Conservation (phyloP, 495 filamentous ascomycete genomes). For the Penicillium nucicola region DNA sequence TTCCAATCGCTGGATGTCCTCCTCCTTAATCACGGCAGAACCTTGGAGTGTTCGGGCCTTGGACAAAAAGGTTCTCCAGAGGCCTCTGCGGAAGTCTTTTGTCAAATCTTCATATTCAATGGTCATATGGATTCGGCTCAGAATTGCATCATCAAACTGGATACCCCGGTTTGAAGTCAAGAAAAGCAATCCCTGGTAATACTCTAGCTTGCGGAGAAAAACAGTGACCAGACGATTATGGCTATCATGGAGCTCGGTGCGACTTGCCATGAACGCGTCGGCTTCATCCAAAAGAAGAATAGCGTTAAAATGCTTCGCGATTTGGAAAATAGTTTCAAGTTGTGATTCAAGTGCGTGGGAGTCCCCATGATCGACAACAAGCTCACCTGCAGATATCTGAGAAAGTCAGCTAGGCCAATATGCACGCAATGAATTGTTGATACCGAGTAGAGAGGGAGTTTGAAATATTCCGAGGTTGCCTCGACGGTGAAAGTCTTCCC, state of each 20-base stretch:
- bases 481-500: conserved; percentile 35
- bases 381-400: conserved; percentile 22
- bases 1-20: conserved; percentile 15
- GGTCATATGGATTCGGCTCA: conserved; percentile 41
- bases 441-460: conserved; percentile 27
- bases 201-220: conserved; percentile 56
- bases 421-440: background rate
- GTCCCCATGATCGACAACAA: conserved; percentile 18
- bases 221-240: conserved; percentile 32
- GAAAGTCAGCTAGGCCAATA: conserved; percentile 5
- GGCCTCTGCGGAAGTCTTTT: conserved; percentile 12
- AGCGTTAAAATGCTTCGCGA: conserved; percentile 29
- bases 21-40: conserved; percentile 10
- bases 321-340: conserved; percentile 22
- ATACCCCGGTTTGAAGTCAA: conserved; percentile 28
- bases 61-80: conserved; percentile 20
- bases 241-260: conserved; percentile 17
- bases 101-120: conserved; percentile 39
- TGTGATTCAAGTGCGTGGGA: conserved; percentile 15
- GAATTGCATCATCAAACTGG: conserved; percentile 40
- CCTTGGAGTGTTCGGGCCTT: conserved; percentile 14
- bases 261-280: conserved; percentile 39
- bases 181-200: conserved; percentile 44
- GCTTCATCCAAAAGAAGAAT: conserved; percentile 42
- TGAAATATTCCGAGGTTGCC: conserved; percentile 26